Evolutionary conservation across 2,329 filamentous ascomycete genomes (phyloP), one percentile per base, ranked within the genome.

Genomic region (Zymoseptoria tritici): DNA sequence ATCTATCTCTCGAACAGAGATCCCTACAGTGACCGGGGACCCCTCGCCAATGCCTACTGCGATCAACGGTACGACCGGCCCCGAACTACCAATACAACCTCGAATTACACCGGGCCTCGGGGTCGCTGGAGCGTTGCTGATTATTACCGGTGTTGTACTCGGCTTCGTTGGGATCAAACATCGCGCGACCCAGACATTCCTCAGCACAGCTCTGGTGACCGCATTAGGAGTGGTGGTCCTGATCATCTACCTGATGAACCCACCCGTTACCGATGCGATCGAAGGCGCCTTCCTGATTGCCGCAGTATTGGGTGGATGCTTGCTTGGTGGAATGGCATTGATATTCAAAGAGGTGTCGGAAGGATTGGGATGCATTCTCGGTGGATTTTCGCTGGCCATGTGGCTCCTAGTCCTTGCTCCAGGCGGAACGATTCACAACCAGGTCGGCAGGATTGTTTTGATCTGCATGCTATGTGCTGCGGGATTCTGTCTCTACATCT

Each of bases 231-330:
- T 94, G 11, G 85, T 88, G 71, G 78, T 96, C 2, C 79, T 97
- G 21, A 90, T 97, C 57, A 75, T 96, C 52, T 97, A 97, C 72
- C 87, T 97, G 49, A 94, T 95, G 88, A 87, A 81, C 57, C 83
- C 86, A 0, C 91, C 91, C 0, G 83, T 96, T 49, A 84, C 81
- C 60, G 78, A 89, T 71, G 89, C 85, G 0, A 78, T 94, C 2
- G 91, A 97, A 74, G 93, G 91, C 24, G 93, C 85, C 29, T 97
- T 94, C 72, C 83, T 97, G 42, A 89, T 91, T 6, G 92, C 91
- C 2, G 83, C 83, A 2, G 81, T 90, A 42, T 75, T 91, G 63
- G 87, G 91, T 0, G 91, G 91, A 1, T 71, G 85, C 5, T 79
- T 91, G 21, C 81, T 96, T 20, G 93, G 92, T 16, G 88, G 80